phyloP scores from a whole-genome alignment of 2,329 filamentous ascomycete genomes.

The Cryphonectria radicalis region DNA sequence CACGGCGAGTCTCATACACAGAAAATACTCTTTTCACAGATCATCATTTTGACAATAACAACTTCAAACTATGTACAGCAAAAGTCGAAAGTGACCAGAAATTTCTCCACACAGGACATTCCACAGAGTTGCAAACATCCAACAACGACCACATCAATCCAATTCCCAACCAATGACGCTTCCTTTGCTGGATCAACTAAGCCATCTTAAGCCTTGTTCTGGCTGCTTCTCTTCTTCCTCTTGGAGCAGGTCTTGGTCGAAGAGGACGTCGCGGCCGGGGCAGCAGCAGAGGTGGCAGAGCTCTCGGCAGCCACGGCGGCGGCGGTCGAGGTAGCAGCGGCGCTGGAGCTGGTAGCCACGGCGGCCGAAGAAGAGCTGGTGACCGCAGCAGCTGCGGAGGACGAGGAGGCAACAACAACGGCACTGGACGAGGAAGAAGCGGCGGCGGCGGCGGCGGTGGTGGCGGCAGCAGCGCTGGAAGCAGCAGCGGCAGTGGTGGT shows the following conservation, averaged over 20 bases:
- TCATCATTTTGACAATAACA: neutral
- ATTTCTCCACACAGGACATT: neutral
- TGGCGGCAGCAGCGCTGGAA: neutral
- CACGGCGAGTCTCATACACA: neutral
- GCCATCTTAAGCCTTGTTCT: neutral
- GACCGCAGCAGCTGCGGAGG: neutral
- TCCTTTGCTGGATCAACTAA: neutral
- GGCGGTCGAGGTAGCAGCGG: slow-evolving; percentile 3
- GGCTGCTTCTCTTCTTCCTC: slow-evolving; percentile 16
- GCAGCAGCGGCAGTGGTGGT: neutral
- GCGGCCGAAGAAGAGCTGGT: slow-evolving; percentile 1
- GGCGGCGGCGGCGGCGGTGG: neutral
- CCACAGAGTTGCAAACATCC: neutral
- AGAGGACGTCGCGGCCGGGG: slow-evolving; percentile 2
- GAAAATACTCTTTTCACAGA: neutral
- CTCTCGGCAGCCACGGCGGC: slow-evolving; percentile 14
- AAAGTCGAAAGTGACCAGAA: neutral
- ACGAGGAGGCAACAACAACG: neutral
- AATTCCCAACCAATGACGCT: neutral
- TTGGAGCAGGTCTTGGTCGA: slow-evolving; percentile 18
- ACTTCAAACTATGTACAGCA: slow-evolving; percentile 20
- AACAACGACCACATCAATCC: neutral
- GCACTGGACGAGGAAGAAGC: slow-evolving; percentile 2
- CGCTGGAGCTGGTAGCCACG: neutral
- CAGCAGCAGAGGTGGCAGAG: slow-evolving; percentile 14